Percentiles rank a stretch among this genome's conserved stretches.
Conservation (phyloP, 2,329 filamentous ascomycete species). For the Fusarium goolgardi region DNA sequence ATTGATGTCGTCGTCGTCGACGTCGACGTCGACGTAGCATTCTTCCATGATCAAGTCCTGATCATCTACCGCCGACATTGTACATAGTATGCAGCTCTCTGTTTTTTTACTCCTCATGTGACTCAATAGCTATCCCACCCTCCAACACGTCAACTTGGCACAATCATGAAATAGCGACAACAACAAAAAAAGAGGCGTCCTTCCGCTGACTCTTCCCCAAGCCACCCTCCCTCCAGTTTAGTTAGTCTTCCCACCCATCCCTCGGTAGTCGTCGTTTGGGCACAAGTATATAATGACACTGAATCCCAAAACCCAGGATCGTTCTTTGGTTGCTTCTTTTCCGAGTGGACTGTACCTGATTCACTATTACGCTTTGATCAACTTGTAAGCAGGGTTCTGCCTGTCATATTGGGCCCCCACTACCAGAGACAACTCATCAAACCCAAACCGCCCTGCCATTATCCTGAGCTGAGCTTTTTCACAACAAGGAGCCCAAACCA, state of each 20-base stretch:
- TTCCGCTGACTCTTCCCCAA: conserved; percentile 28
- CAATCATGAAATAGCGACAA: not conserved
- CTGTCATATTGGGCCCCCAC: conserved; percentile 41
- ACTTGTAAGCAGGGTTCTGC: conserved; percentile 29
- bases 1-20: conserved; percentile 14
- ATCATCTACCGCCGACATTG: not conserved
- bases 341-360: not conserved
- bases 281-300: conserved; percentile 6
- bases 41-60: not conserved
- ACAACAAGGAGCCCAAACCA: conserved; percentile 8
- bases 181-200: conserved; percentile 10
- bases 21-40: conserved; percentile 7
- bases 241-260: not conserved
- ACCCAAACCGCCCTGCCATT: conserved; percentile 13
- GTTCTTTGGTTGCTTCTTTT: not conserved
- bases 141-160: conserved; percentile 1
- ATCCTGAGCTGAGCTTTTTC: not conserved
- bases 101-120: conserved; percentile 30
- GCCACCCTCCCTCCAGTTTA: not conserved
- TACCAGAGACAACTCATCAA: conserved; percentile 44
- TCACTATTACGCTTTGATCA: conserved; percentile 19
- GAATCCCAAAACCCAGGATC: not conserved
- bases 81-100: not conserved
- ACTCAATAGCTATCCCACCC: conserved; percentile 19
- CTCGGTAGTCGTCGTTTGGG: conserved; percentile 31